A percentile compares a stretch with the other conserved stretches of the same genome.
These are phyloP conservation scores for Lichina pygmaea DNA, from an alignment of 495 filamentous ascomycete species.

Conservation along the genomic window DNA sequence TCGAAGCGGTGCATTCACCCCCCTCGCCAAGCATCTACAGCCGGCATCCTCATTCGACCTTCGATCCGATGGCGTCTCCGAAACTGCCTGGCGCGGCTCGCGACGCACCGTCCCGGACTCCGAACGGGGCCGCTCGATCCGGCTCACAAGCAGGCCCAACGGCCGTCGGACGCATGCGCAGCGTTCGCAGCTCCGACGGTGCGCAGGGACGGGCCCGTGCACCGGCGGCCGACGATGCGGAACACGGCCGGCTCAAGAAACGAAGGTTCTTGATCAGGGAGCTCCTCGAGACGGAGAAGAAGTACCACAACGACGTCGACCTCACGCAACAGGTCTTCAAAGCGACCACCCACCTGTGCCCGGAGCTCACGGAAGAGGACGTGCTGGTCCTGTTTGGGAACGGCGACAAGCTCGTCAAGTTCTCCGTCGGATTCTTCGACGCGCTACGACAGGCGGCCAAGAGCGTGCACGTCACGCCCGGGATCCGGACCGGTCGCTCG, in stretches of 20 bases:
- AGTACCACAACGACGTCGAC: slow-evolving; percentile 78
- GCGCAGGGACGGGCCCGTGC: background rate
- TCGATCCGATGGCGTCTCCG: background rate
- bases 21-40: slow-evolving; percentile 15
- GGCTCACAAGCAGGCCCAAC: background rate
- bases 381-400: slow-evolving; percentile 77
- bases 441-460: slow-evolving; percentile 51
- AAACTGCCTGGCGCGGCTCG: background rate
- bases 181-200: background rate
- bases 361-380: slow-evolving; percentile 56
- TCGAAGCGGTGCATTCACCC: background rate
- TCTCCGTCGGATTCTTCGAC: slow-evolving; percentile 50
- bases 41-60: slow-evolving; percentile 13
- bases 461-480: slow-evolving; percentile 40
- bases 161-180: background rate
- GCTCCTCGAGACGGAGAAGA: slow-evolving; percentile 69
- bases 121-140: background rate
- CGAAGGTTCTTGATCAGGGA: slow-evolving; percentile 67
- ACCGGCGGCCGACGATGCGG: slow-evolving; percentile 10
- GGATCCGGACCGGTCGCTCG: slow-evolving; percentile 24
- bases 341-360: slow-evolving; percentile 62
- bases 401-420: slow-evolving; percentile 58
- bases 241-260: slow-evolving; percentile 30
- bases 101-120: background rate
- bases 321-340: slow-evolving; percentile 93